Percentiles rank a stretch among this genome's conserved stretches.
These are phyloP conservation scores for Fusarium nisikadoi DNA, from an alignment of 2,329 filamentous ascomycete genomes.

Conservation along the genomic window DNA sequence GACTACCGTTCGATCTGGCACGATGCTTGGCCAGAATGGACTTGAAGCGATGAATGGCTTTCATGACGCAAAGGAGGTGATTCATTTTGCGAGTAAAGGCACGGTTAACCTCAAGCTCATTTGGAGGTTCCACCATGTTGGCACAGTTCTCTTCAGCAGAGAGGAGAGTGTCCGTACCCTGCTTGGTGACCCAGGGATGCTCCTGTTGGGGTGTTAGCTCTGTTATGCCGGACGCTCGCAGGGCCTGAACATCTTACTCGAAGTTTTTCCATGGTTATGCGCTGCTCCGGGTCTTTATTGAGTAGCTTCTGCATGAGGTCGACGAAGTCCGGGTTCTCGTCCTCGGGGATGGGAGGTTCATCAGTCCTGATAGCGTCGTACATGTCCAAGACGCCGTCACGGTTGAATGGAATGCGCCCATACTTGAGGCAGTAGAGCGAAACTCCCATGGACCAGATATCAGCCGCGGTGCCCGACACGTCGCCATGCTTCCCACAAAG, in stretches of 20 bases:
- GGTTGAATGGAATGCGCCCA: constrained; percentile 87
- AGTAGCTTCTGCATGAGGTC: constrained; percentile 80
- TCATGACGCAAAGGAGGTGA: constrained; percentile 87
- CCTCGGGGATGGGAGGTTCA: constrained; percentile 67
- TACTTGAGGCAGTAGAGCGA: constrained; percentile 94
- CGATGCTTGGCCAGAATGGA: constrained; percentile 63
- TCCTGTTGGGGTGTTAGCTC: constrained; percentile 63
- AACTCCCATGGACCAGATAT: constrained; percentile 99
- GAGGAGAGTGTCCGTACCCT: constrained; percentile 80
- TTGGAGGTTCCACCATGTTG: constrained; percentile 82
- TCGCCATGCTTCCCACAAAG: constrained; percentile 88
- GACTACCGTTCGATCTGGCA: constrained; percentile 18
- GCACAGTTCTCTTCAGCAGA: constrained; percentile 87
- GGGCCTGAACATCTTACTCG: constrained; percentile 69
- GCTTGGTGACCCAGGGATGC: constrained; percentile 92
- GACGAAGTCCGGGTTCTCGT: constrained; percentile 74
- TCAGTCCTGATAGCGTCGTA: constrained; percentile 89
- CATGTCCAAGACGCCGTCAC: constrained; percentile 81
- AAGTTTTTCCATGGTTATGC: constrained; percentile 85
- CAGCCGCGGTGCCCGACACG: constrained; percentile 87
- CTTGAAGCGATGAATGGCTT: constrained; percentile 92
- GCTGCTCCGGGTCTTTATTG: constrained; percentile 84
- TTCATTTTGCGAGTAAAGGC: constrained; percentile 93
- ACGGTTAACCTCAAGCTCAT: constrained; percentile 87
- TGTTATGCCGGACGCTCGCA: neutral